A percentile compares a stretch with the other conserved stretches of the same genome.
Evolutionary conservation across 2,329 filamentous ascomycete genomes (phyloP).

Genomic region (Pestalotiopsis sp.): DNA sequence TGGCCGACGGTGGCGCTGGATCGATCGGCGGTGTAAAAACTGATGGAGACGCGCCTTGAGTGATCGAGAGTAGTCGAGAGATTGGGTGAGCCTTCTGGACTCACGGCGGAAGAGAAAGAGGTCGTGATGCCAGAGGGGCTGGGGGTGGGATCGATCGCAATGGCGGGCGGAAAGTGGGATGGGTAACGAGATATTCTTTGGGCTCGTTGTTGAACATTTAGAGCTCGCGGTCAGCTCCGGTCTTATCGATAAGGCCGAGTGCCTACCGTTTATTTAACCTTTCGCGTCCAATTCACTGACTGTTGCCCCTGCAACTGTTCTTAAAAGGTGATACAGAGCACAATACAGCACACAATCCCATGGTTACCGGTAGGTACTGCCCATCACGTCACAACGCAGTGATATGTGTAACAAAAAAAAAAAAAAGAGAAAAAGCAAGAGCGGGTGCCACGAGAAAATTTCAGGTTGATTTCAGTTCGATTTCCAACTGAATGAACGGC

Average conservation of each 20-base stretch:
- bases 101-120: not conserved
- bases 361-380: no score
- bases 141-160: not conserved
- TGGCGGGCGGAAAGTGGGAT: conserved; percentile 9
- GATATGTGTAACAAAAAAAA: not conserved
- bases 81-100: not conserved
- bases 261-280: not conserved
- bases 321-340: no score
- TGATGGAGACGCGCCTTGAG: not conserved
- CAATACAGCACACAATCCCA: no score
- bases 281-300: no score
- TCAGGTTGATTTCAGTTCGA: not conserved
- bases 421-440: not conserved
- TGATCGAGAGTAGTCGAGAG: not conserved
- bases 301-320: no score
- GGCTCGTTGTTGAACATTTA: conserved; percentile 7
- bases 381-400: not conserved
- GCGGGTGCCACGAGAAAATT: not conserved
- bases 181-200: not conserved
- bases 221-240: conserved; percentile 4
- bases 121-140: not conserved
- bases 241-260: conserved; percentile 3
- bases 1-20: not conserved
- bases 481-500: no score
- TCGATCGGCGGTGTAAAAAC: not conserved